Evolutionary conservation across 176 grass and related monocot species (phyloP), one percentile per base, ranked within the genome.

Genomic region (Oryza coarctata): DNA sequence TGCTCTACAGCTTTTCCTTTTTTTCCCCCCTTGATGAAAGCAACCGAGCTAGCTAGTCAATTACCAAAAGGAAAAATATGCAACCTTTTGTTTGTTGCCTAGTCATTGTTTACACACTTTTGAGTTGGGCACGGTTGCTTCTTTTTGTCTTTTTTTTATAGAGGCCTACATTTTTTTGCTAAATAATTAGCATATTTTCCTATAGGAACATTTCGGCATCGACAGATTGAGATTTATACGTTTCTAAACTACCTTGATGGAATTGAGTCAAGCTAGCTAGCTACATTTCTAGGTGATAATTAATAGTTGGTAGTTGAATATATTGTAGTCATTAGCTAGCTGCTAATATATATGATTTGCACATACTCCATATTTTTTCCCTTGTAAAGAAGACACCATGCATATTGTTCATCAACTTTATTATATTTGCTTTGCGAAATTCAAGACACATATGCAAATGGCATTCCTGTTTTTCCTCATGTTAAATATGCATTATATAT

Each of bases 31-130:
- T 89, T 64, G 27, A 22, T 78, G 73, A 86, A 86, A 89, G 82
- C 73, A 78, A 71, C 83, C 4, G 28, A 67, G 77, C 60, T 72
- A 60, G 83, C 60, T 65, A 83, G 70, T 74, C 70, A 83, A 83
- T 83, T 74, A 65, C 80, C 70, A 27, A 74, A 83, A 74, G 20
- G 34, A 73, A 83, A 82, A 69, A 15, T 76, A 14, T 66, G 71
- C 71, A 34, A 11, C 43, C 72, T 86, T 89, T 82, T 65, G 74
- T 73, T 73, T 86, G 83, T 71, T 82, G 78, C 28, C 73, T 71
- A 67, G 88, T 89, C 88, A 67, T 67, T 86, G 66, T 82, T 86
- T 73, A 72, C 66, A 71, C 43, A 28, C 65, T 89, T 89, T 84
- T 67, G 71, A 85, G 75, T 78, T 80, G 63, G 69, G 49, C 70